These are phyloP conservation scores for Fusarium floridanum DNA, from an alignment of 2,329 filamentous ascomycete species.

Conservation along the genomic window DNA sequence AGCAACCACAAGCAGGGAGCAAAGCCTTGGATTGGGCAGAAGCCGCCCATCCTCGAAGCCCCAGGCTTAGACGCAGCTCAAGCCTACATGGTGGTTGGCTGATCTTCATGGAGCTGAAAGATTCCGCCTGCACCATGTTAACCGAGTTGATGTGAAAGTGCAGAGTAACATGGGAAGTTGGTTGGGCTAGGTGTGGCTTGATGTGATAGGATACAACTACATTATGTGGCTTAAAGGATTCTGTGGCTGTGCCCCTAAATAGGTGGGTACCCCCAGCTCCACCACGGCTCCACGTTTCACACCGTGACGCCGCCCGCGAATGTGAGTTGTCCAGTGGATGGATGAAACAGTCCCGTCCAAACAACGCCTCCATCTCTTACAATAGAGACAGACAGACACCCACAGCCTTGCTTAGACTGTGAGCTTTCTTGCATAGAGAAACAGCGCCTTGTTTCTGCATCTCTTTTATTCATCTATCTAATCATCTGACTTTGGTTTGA, in stretches of 20 bases:
- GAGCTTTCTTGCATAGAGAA: conserved; percentile 6
- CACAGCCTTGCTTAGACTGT: neutral
- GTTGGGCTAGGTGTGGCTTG: neutral
- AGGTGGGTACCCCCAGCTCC: neutral
- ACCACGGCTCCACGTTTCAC: conserved; percentile 19
- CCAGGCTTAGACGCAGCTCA: neutral
- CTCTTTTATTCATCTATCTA: conserved; percentile 6
- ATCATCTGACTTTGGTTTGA: neutral
- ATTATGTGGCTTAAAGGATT: conserved; percentile 18
- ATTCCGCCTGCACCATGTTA: neutral
- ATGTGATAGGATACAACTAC: neutral
- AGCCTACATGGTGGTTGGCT: neutral
- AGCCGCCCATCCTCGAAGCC: neutral
- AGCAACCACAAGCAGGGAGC: neutral
- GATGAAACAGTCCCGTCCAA: conserved; percentile 25
- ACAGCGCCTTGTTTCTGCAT: neutral
- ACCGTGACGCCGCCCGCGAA: conserved; percentile 28
- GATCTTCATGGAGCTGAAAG: neutral
- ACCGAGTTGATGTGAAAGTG: neutral
- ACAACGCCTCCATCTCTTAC: conserved; percentile 26
- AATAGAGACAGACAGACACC: conserved; percentile 16
- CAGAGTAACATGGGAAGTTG: too few species aligned
- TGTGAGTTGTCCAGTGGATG: conserved; percentile 36
- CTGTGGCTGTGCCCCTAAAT: conserved; percentile 16
- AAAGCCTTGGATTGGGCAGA: neutral